Evolutionary conservation across 2,329 filamentous ascomycete species (phyloP), one percentile per base, ranked within the genome.

Genomic region (Ustilaginoidea virens): DNA sequence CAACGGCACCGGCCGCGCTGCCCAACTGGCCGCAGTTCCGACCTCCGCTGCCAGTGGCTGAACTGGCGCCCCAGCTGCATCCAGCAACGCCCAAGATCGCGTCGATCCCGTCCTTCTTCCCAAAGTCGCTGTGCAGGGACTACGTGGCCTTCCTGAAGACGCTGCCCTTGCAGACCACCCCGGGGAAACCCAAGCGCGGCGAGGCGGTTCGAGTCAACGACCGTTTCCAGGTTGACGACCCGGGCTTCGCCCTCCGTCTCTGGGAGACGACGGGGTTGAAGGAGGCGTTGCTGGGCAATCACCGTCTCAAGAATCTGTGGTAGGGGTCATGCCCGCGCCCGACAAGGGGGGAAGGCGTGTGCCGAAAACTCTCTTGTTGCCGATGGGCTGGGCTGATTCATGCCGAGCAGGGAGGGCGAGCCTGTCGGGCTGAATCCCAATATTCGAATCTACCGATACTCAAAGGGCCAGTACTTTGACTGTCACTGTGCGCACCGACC

Each of bases 201-300:
- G 76, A 90, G 31, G 85, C 85, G 1, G 66, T 82, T 6, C 67
- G 87, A 20, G 80, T 93, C 26, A 94, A 94, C 48, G 87, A 94
- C 48, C 73, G 87, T 8, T 92, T 79, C 42, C 82, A 92, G 53
- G 59, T 92, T 13, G 60, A 85, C 17, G 86, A 94, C 54, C 53
- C 69, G 17, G 51, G 39, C 0, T 92, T 94, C 50, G 80, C 86
- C 1, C 63, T 72, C 42, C 60, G 66, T 31, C 52, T 94, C 10
- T 96, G 86, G 85, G 63, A 65, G 25, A 64, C 70, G 36, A 93
- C 85, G 2, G 79, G 77, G 0, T 52, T 96, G 38, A 74, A 66
- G 41, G 69, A 79, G 25, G 59, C 77, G 2, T 36, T 70, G 41
- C 64, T 41, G 36, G 51, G 45, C 29, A 54, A 45, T 32, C 58